phyloP scores from a whole-genome alignment of 805 yeast species.

The Sugiyamaella boreocaroliniensis region DNA sequence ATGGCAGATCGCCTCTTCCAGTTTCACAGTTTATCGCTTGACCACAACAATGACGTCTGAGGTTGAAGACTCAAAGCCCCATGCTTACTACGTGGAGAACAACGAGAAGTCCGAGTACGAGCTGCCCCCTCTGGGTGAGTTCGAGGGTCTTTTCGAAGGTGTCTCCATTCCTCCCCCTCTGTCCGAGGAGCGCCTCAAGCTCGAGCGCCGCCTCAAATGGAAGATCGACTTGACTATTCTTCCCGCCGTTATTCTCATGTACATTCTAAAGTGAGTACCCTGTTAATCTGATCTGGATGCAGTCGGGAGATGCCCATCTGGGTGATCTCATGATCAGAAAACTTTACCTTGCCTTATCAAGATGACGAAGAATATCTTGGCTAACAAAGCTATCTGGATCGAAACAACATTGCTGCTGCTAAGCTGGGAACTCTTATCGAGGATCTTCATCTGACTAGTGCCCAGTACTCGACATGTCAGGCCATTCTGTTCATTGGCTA shows the following conservation, averaged over 20 bases:
- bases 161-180: slow-evolving; percentile 18
- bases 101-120: slow-evolving; percentile 1
- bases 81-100: slow-evolving; percentile 1
- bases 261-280: slow-evolving; percentile 20
- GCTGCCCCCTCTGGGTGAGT: slow-evolving; percentile 8
- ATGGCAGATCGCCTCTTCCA: not conserved
- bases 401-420: slow-evolving; percentile 34
- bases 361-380: too few species aligned
- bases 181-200: slow-evolving; percentile 38
- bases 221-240: slow-evolving; percentile 41
- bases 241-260: slow-evolving; percentile 27
- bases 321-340: too few species aligned
- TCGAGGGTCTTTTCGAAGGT: slow-evolving; percentile 16
- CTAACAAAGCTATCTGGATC: slow-evolving; percentile 24
- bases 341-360: too few species aligned
- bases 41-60: not conserved
- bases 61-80: not conserved
- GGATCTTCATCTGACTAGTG: slow-evolving; percentile 34
- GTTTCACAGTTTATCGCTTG: not conserved
- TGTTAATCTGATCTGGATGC: too few species aligned
- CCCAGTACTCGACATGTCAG: slow-evolving; percentile 38
- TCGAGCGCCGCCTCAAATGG: slow-evolving; percentile 40
- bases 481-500: slow-evolving; percentile 38
- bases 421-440: slow-evolving; percentile 27
- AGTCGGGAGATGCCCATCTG: too few species aligned